A percentile compares a stretch with the other conserved stretches of the same genome.
These are phyloP conservation scores for Hibiscus syriacus DNA, from an alignment of 345 rosid species.

Conservation along the genomic window DNA sequence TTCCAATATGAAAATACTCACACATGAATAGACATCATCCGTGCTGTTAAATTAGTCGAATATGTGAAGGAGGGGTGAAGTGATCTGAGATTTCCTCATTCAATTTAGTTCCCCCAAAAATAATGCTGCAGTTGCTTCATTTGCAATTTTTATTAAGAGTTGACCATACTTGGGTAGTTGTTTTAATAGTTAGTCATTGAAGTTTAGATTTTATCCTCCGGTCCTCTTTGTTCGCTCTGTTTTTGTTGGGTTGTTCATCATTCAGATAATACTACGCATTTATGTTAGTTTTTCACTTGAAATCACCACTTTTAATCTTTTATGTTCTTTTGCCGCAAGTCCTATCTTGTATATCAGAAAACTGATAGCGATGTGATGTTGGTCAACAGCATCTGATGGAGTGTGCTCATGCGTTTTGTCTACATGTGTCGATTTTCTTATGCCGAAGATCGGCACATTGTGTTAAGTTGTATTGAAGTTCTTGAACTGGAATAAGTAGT, in stretches of 20 bases:
- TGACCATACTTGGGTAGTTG: not conserved
- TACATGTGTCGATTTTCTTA: not conserved
- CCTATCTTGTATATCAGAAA: not conserved
- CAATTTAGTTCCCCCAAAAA: not conserved
- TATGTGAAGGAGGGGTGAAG: not conserved
- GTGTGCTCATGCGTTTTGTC: not conserved
- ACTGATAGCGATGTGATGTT: not conserved
- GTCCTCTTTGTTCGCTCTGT: not conserved
- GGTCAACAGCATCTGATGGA: not conserved
- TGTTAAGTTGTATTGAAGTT: not conserved
- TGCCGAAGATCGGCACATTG: not conserved
- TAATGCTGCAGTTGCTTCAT: not conserved
- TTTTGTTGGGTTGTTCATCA: not conserved
- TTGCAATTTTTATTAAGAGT: not conserved
- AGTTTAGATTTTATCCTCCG: not conserved
- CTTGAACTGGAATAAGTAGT: not conserved
- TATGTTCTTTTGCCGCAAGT: not conserved
- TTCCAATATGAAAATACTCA: not conserved
- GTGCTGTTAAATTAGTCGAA: not conserved
- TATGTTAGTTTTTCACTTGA: not conserved
- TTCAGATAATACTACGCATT: not conserved
- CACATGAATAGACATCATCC: not conserved
- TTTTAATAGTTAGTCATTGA: not conserved
- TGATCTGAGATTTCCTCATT: not conserved
- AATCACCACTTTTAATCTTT: not conserved